Percentiles rank a stretch among this genome's conserved stretches.
Evolutionary conservation across 768 basidiomycete genomes (phyloP).

Genomic region (Suillus brevipes): DNA sequence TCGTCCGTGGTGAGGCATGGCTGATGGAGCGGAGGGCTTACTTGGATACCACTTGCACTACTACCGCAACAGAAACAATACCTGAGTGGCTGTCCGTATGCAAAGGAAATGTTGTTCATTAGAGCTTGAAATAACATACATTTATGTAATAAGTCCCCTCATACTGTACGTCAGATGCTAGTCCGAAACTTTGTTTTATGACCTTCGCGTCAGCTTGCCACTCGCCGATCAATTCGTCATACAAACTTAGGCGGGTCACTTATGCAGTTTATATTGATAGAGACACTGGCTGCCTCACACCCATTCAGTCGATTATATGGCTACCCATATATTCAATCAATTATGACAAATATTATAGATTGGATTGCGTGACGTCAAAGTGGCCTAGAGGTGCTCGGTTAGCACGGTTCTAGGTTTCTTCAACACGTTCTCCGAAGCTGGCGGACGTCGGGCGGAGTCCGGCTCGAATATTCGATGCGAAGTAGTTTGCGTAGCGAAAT

Average conservation of each 20-base stretch:
- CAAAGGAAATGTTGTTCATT: conserved; percentile 18
- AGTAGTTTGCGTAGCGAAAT: background rate
- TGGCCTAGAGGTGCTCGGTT: background rate
- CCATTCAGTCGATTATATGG: background rate
- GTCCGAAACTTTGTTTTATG: background rate
- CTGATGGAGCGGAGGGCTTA: conserved; percentile 30
- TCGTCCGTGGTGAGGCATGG: conserved; percentile 55
- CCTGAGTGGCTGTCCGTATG: conserved; percentile 14
- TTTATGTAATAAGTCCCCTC: no score
- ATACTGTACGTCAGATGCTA: no score
- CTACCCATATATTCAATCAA: background rate
- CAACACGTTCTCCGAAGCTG: background rate
- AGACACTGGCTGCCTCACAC: background rate
- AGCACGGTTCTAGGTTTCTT: background rate
- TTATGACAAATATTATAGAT: background rate
- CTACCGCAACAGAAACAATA: conserved; percentile 11
- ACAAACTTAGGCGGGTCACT: no score
- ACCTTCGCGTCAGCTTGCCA: no score
- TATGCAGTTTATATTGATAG: background rate
- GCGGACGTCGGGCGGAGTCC: background rate
- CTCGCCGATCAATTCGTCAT: background rate
- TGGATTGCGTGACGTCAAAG: background rate
- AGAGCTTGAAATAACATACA: background rate
- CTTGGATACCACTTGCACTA: conserved; percentile 11
- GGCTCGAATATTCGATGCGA: background rate